These are phyloP conservation scores for Chlorella sp. DNA, from an alignment of 139 green algal species.

Conservation along the genomic window DNA sequence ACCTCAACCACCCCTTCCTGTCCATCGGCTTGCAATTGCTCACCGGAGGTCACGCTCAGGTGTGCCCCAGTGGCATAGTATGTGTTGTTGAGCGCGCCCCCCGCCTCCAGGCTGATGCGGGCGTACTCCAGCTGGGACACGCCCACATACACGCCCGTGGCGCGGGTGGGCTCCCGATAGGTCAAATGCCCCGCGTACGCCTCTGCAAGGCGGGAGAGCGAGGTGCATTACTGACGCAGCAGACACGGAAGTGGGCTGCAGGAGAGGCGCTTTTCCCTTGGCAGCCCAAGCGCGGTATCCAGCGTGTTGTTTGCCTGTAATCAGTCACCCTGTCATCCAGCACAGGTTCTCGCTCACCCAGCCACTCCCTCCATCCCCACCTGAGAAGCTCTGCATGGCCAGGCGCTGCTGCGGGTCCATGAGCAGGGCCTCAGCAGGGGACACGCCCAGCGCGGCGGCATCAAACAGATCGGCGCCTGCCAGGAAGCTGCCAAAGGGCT, in stretches of 20 bases:
- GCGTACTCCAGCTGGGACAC: conserved; percentile 86
- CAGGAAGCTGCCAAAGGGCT: conserved; percentile 73
- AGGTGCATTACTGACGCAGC: not conserved
- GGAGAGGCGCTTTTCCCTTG: too few relatives aligned
- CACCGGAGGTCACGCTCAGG: conserved; percentile 71
- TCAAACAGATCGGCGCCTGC: conserved; percentile 67
- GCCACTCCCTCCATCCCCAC: too few relatives aligned
- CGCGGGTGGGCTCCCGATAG: not conserved
- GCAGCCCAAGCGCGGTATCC: too few relatives aligned
- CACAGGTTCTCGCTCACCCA: too few relatives aligned
- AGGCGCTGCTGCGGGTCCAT: conserved; percentile 90
- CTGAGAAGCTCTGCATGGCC: conserved; percentile 58
- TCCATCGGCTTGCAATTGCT: too few relatives aligned
- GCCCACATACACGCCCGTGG: conserved; percentile 80
- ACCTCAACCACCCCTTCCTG: too few relatives aligned
- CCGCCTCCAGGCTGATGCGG: conserved; percentile 46
- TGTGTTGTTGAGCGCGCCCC: conserved; percentile 66
- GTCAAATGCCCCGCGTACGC: not conserved
- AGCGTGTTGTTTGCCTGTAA: too few relatives aligned
- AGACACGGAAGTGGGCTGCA: too few relatives aligned
- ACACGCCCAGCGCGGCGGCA: conserved; percentile 41
- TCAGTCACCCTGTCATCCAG: too few relatives aligned
- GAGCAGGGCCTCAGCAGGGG: conserved; percentile 64
- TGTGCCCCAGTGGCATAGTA: conserved; percentile 86
- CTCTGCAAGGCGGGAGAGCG: not conserved